Percentiles rank a stretch among this genome's conserved stretches.
Evolutionary conservation across 768 basidiomycete species (phyloP).

Genomic region (Austroboletus eburneus): DNA sequence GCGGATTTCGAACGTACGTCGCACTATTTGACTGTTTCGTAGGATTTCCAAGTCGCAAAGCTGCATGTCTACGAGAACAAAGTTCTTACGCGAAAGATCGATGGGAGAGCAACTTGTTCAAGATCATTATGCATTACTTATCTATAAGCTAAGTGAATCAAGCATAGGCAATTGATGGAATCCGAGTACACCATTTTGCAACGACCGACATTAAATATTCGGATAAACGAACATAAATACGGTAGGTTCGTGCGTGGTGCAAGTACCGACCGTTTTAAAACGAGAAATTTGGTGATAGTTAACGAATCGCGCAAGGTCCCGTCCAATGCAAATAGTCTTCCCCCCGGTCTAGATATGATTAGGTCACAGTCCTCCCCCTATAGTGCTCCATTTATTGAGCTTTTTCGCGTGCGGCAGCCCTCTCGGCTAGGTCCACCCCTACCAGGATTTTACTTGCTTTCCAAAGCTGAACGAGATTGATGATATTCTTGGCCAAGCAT

Average conservation of each 20-base stretch:
- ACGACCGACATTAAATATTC: slow-evolving; percentile 2
- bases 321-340: slow-evolving; percentile 6
- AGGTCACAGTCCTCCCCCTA: background rate
- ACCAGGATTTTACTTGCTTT: slow-evolving; percentile 95
- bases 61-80: too few relatives aligned
- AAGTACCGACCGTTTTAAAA: background rate
- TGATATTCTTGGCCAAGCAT: slow-evolving; percentile 80
- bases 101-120: background rate
- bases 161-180: slow-evolving; percentile 4
- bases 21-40: too few relatives aligned
- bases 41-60: too few relatives aligned
- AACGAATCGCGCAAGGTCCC: slow-evolving; percentile 8
- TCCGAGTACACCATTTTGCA: slow-evolving; percentile 15
- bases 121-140: slow-evolving; percentile 16
- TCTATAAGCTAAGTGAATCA: slow-evolving; percentile 10
- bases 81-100: background rate
- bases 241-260: slow-evolving; percentile 7
- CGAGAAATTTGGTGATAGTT: slow-evolving; percentile 12
- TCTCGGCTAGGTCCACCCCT: slow-evolving; percentile 86
- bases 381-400: slow-evolving; percentile 4
- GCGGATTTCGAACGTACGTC: too few relatives aligned
- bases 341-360: slow-evolving; percentile 14
- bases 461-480: slow-evolving; percentile 97
- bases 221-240: slow-evolving; percentile 5
- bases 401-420: slow-evolving; percentile 56